A percentile compares a stretch with the other conserved stretches of the same genome.
phyloP scores from a whole-genome alignment of 163 green algal species.

The Volvox carteri region DNA sequence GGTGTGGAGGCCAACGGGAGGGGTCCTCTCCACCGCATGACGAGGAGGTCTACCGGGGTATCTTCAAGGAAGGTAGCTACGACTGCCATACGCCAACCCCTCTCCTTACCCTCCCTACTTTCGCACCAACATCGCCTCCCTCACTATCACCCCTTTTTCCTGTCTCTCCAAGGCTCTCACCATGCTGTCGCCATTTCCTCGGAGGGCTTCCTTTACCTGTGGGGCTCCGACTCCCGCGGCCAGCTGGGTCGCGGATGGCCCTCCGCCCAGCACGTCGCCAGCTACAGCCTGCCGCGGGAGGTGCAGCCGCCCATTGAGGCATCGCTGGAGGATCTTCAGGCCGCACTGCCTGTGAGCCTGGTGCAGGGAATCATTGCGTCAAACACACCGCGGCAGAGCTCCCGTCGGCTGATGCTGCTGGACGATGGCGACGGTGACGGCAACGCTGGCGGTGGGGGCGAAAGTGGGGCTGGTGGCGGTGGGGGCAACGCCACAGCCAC shows the following conservation, averaged over 20 bases:
- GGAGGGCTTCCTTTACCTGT: slow-evolving; percentile 54
- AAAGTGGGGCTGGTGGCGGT: not conserved
- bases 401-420: not conserved
- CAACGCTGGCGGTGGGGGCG: not conserved
- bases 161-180: slow-evolving; percentile 40
- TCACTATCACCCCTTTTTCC: no score
- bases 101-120: no score
- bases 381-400: not conserved
- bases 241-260: slow-evolving; percentile 55
- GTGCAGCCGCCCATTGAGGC: slow-evolving; percentile 37
- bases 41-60: no score
- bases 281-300: slow-evolving; percentile 3
- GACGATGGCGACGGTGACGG: not conserved
- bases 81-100: no score
- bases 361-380: slow-evolving; percentile 37
- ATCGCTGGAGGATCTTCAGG: slow-evolving; percentile 52
- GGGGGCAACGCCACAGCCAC: not conserved
- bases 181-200: slow-evolving; percentile 45
- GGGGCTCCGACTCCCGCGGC: slow-evolving; percentile 56
- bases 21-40: no score
- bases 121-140: no score
- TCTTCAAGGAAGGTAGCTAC: no score
- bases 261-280: not conserved
- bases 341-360: slow-evolving; percentile 5
- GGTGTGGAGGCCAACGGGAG: no score